Evolutionary conservation across 495 filamentous ascomycete species (phyloP).

Genomic region (Aeminium ludgeri): DNA sequence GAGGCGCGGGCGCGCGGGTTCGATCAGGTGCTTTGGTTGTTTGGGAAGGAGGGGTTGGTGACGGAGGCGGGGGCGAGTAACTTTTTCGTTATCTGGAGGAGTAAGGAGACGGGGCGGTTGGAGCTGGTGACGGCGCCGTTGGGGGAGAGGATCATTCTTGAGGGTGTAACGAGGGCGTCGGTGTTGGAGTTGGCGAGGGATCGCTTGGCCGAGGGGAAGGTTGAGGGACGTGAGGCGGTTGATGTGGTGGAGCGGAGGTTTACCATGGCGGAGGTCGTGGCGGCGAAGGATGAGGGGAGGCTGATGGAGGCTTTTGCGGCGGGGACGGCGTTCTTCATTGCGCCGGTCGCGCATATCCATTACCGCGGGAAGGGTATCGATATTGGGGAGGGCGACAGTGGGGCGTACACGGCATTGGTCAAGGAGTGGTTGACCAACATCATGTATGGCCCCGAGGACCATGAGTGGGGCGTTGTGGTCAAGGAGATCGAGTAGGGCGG

Average conservation of each 20-base stretch:
- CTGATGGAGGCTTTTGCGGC: conserved; percentile 72
- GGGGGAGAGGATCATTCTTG: conserved; percentile 64
- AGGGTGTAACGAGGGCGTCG: conserved; percentile 66
- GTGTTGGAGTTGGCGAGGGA: conserved; percentile 56
- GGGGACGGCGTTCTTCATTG: conserved; percentile 82
- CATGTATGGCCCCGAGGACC: conserved; percentile 68
- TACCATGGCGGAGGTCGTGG: conserved; percentile 59
- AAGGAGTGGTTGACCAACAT: conserved; percentile 68
- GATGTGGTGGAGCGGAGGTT: conserved; percentile 68
- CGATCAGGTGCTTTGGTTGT: conserved; percentile 85
- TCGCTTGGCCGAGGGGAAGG: conserved; percentile 26
- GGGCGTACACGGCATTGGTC: conserved; percentile 46
- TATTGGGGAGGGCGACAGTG: conserved; percentile 40
- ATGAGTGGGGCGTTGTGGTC: conserved; percentile 66
- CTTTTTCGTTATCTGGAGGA: conserved; percentile 76
- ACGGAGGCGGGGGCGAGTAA: conserved; percentile 88
- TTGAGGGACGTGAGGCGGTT: conserved; percentile 34
- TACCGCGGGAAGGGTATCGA: conserved; percentile 55
- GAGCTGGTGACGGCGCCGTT: conserved; percentile 73
- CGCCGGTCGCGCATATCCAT: conserved; percentile 54
- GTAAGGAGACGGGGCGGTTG: conserved; percentile 40
- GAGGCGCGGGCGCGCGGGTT: conserved; percentile 56
- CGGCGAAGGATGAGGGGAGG: conserved; percentile 57
- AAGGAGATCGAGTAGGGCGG: conserved; percentile 1
- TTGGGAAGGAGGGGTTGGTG: conserved; percentile 53